Conservation (phyloP, 768 basidiomycete genomes). For the Royoungia palumana region DNA sequence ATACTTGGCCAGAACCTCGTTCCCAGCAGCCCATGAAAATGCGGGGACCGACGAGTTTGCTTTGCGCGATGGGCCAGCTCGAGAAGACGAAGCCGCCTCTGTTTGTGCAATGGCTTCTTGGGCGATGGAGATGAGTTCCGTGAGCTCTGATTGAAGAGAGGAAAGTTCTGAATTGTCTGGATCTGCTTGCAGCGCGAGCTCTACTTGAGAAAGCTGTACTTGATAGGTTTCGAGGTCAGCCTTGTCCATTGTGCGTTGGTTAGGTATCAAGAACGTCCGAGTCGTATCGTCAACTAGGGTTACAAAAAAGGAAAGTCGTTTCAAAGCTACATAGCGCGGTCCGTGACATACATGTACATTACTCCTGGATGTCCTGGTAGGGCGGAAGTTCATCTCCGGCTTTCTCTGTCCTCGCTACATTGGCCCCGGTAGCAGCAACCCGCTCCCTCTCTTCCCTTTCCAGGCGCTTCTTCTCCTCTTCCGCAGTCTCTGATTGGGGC, state of each 20-base stretch:
- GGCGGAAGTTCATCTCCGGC: conserved; percentile 40
- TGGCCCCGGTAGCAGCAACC: conserved; percentile 30
- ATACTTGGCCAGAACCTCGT: conserved; percentile 84
- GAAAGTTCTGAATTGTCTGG: conserved; percentile 71
- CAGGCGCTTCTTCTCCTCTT: conserved; percentile 60
- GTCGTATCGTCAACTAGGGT: conserved; percentile 1
- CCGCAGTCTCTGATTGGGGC: conserved; percentile 44
- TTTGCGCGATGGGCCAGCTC: conserved; percentile 57
- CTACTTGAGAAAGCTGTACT: conserved; percentile 86
- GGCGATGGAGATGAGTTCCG: conserved; percentile 80
- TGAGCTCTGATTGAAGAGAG: conserved; percentile 71
- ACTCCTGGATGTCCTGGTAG: conserved; percentile 38
- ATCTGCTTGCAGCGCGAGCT: conserved; percentile 71
- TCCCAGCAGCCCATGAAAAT: conserved; percentile 72
- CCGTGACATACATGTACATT: not conserved
- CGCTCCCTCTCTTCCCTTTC: conserved; percentile 69
- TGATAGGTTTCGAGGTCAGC: conserved; percentile 87
- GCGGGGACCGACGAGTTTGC: conserved; percentile 45
- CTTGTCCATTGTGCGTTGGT: conserved; percentile 40
- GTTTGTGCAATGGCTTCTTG: conserved; percentile 67
- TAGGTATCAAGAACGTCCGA: too few relatives aligned
- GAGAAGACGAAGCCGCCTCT: conserved; percentile 58
- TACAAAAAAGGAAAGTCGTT: conserved; percentile 20
- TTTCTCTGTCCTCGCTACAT: conserved; percentile 16
- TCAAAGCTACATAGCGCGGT: too few relatives aligned